These are phyloP conservation scores for Plenodomus tracheiphilus DNA, from an alignment of 2,329 filamentous ascomycete genomes.

Conservation along the genomic window DNA sequence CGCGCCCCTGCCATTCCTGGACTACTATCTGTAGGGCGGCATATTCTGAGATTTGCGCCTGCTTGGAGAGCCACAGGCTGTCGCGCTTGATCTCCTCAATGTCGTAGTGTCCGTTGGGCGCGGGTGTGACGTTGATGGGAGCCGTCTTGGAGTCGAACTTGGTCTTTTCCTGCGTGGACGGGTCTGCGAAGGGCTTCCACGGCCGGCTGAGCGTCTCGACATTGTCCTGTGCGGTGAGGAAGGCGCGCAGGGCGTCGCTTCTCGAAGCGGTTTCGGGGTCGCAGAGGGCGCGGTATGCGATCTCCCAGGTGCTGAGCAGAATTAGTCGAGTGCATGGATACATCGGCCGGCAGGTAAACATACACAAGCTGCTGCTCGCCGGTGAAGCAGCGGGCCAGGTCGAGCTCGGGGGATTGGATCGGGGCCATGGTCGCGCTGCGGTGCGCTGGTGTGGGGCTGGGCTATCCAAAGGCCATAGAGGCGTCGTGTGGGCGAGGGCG, in stretches of 20 bases:
- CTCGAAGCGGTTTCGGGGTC: conserved; percentile 50
- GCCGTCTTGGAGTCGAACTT: conserved; percentile 83
- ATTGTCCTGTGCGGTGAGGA: conserved; percentile 72
- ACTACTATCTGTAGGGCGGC: conserved; percentile 78
- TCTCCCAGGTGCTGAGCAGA: conserved; percentile 64
- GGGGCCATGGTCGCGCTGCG: conserved; percentile 44
- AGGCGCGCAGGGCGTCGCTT: conserved; percentile 58
- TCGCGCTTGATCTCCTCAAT: conserved; percentile 82
- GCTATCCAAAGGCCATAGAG: conserved; percentile 42
- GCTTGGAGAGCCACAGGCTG: conserved; percentile 80
- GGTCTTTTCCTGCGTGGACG: conserved; percentile 66
- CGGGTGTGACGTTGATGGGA: conserved; percentile 78
- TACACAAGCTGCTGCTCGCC: conserved; percentile 82
- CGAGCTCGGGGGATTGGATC: conserved; percentile 57
- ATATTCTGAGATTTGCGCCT: conserved; percentile 76
- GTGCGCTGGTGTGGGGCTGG: conserved; percentile 31
- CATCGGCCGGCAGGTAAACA: conserved; percentile 41
- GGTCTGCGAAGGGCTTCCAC: conserved; percentile 66
- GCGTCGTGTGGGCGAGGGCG: conserved; percentile 9
- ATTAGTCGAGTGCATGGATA: conserved; percentile 20
- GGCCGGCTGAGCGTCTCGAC: conserved; percentile 70
- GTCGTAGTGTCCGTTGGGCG: conserved; percentile 68
- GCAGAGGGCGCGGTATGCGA: conserved; percentile 58
- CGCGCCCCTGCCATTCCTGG: conserved; percentile 80
- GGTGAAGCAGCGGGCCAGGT: conserved; percentile 81